These are phyloP conservation scores for Boeremia exigua DNA, from an alignment of 2,329 filamentous ascomycete genomes.

Conservation along the genomic window DNA sequence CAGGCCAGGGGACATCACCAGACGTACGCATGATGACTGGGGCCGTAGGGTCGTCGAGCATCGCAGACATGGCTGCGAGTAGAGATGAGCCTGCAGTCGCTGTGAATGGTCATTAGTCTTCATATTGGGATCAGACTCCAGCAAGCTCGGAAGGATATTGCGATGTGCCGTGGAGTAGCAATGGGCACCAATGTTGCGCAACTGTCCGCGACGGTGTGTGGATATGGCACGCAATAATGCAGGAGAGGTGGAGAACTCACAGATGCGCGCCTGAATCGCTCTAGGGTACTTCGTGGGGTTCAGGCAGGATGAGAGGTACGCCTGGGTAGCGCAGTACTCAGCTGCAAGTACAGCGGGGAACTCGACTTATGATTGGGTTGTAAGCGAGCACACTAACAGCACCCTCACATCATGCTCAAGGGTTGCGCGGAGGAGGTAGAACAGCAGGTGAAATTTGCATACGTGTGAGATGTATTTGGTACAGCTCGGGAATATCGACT, in stretches of 20 bases:
- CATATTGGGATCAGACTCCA: not conserved
- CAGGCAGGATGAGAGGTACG: slow-evolving; percentile 20
- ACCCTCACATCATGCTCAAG: not conserved
- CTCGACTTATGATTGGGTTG: not conserved
- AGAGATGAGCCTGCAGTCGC: slow-evolving; percentile 7
- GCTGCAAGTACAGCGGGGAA: not conserved
- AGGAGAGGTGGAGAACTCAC: slow-evolving; percentile 12
- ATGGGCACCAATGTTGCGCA: not conserved
- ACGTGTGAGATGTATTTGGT: not conserved
- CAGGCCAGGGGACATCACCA: slow-evolving; percentile 69
- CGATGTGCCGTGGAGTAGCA: not conserved
- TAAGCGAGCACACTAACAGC: not conserved
- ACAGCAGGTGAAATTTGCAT: not conserved
- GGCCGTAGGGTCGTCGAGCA: slow-evolving; percentile 76
- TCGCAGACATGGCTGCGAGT: slow-evolving; percentile 69
- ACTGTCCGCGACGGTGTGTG: not conserved
- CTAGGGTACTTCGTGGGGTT: slow-evolving; percentile 8
- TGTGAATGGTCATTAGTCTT: not conserved
- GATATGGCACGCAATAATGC: not conserved
- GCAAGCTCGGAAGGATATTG: not conserved
- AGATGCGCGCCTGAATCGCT: slow-evolving; percentile 9
- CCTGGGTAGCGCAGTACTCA: slow-evolving; percentile 15
- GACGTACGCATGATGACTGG: slow-evolving; percentile 74
- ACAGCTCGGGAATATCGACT: not conserved
- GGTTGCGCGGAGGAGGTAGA: not conserved